Evolutionary conservation across 805 yeast species (phyloP).

Genomic region (Blastobotrys americana): DNA sequence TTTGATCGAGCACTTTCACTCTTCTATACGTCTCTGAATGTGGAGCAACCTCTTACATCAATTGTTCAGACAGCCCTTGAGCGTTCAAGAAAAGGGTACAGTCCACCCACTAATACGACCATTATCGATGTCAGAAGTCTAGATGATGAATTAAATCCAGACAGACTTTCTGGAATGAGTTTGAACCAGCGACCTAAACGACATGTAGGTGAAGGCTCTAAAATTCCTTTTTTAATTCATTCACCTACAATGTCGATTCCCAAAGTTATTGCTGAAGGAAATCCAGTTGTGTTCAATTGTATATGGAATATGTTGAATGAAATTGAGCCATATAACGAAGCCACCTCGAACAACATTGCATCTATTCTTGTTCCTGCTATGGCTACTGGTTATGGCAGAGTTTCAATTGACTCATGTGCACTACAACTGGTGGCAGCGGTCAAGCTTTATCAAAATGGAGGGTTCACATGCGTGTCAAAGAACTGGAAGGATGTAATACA

Average conservation of each 20-base stretch:
- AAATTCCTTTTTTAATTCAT: conserved; percentile 30
- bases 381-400: conserved; percentile 37
- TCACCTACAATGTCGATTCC: conserved; percentile 38
- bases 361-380: conserved; percentile 33
- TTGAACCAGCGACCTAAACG: no score
- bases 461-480: no score
- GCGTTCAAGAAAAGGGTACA: conserved; percentile 26
- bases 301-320: conserved; percentile 33
- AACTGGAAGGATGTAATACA: no score
- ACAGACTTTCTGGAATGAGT: no score
- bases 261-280: conserved; percentile 5
- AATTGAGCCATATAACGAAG: conserved; percentile 12
- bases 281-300: conserved; percentile 32
- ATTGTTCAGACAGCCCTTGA: conserved; percentile 14
- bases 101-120: conserved; percentile 28
- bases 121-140: conserved; percentile 29
- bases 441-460: conserved; percentile 1
- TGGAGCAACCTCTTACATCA: conserved; percentile 16
- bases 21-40: conserved; percentile 19
- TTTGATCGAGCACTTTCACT: conserved; percentile 37
- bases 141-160: no score
- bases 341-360: conserved; percentile 13
- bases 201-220: neutral
- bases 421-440: conserved; percentile 33
- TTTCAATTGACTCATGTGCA: conserved; percentile 29